A percentile compares a stretch with the other conserved stretches of the same genome.
Conservation (phyloP, 257 asterid species). For the Jasminum sambac region DNA sequence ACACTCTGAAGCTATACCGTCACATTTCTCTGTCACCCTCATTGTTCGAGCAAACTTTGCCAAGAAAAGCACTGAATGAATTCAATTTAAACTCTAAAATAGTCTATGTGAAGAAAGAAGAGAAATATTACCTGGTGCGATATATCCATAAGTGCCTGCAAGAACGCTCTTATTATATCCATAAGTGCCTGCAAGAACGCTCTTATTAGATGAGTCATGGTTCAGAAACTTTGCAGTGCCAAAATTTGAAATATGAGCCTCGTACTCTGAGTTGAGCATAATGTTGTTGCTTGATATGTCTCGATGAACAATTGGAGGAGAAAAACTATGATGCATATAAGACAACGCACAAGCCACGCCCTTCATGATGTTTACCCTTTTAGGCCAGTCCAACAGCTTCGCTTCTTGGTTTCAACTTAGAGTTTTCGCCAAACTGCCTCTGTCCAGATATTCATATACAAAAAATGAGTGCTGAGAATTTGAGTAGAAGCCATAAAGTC, state of each 20-base stretch:
- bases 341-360: not conserved
- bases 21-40: not conserved
- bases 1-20: not conserved
- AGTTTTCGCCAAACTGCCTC: not conserved
- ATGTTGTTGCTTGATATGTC: slow-evolving; percentile 26
- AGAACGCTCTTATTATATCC: too few species aligned
- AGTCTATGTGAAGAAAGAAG: not conserved
- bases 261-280: slow-evolving; percentile 16
- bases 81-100: not conserved
- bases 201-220: slow-evolving; percentile 15
- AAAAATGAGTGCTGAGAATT: not conserved
- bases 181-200: slow-evolving; percentile 16
- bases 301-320: slow-evolving; percentile 19
- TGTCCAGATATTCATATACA: not conserved
- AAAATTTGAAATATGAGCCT: slow-evolving; percentile 21
- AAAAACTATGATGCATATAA: slow-evolving; percentile 23
- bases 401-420: not conserved
- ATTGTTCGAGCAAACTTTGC: not conserved
- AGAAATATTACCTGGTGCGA: slow-evolving; percentile 1
- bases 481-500: not conserved
- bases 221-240: slow-evolving; percentile 25
- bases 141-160: slow-evolving; percentile 10
- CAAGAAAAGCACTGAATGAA: not conserved
- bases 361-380: not conserved
- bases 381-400: not conserved